Conservation (phyloP, 75 land plant genomes). For the Pseudotsuga menziesii region DNA sequence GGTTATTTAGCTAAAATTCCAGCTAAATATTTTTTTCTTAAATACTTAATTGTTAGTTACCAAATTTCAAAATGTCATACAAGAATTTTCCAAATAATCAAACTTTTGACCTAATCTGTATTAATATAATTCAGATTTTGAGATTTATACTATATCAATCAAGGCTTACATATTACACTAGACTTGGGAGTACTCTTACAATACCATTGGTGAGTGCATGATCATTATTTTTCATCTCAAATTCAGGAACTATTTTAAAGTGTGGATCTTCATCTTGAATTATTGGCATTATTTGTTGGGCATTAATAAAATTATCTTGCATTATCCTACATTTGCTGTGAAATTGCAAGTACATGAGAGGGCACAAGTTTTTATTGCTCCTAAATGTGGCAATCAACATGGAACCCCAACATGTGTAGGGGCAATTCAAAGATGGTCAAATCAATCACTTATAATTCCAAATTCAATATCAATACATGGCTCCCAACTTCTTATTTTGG, state of each 20-base stretch:
- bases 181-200: too few relatives aligned
- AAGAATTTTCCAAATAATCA: not conserved
- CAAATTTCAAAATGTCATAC: not conserved
- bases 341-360: slow-evolving; percentile 83
- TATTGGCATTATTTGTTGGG: too few relatives aligned
- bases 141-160: slow-evolving; percentile 80
- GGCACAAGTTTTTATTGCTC: slow-evolving; percentile 78
- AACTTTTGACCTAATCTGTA: not conserved
- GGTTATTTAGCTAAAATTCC: not conserved
- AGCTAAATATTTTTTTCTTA: not conserved
- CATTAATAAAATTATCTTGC: not conserved
- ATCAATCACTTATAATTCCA: slow-evolving; percentile 41
- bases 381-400: slow-evolving; percentile 19
- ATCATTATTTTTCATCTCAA: too few relatives aligned
- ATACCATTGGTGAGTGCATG: too few relatives aligned
- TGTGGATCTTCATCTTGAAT: not conserved
- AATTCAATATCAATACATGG: slow-evolving; percentile 39
- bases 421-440: too few relatives aligned
- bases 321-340: not conserved
- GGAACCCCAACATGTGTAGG: too few relatives aligned
- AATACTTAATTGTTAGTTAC: not conserved
- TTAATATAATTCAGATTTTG: slow-evolving; percentile 45
- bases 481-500: slow-evolving; percentile 66
- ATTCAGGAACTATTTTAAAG: too few relatives aligned
- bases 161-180: slow-evolving; percentile 22